Base-by-base conservation (phyloP, 2,329 filamentous ascomycete genomes). In the Periconia sp. region DNA sequence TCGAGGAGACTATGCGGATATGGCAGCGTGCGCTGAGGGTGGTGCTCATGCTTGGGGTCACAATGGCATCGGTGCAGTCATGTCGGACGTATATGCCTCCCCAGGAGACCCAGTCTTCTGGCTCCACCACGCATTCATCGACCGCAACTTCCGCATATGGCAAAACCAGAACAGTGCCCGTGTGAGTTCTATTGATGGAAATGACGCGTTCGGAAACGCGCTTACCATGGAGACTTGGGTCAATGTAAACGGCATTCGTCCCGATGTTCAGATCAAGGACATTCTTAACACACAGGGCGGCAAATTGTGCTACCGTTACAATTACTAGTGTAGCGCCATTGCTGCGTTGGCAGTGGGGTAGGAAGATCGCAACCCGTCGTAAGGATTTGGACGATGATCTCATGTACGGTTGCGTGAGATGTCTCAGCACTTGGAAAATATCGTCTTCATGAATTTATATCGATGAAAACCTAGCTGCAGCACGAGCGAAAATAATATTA, bases 101-200 rank as follows among this genome's bases (percentile, higher is more conserved):
- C 61, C 63, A 31, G 56, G 53, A 15, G 66, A 71, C 52, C 61
- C 63, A n/a, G 45, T 70, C 46, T 80, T 80, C 65, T 80, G 66
- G 58, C 64, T 76, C 25, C 77, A 79, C 62, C 77, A 80, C 50
- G 70, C 61, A 12, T 73, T 74, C 57, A 71, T 80, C 36, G 77
- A 80, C 61, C 71, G 75, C 32, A 68, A 73, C 30, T 79, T 70
- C 68, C 76, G 74, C 68, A 74, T 77, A 47, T 80, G 76, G 76
- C 76, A 79, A 57, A 66, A 66, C 57, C 29, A 30, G 18, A 50
- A 64, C 46, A 44, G 40, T 13, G 39, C 47, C 5, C 63, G 65
- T 42, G 24, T 52, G 4, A 52, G 29, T 17, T 54, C 35, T 31
- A 71, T 80, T 48, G 61, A 64, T 26, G 77, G 77, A 3, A 74